Percentiles rank a stretch among this genome's conserved stretches.
These are phyloP conservation scores for Chlorella sorokiniana DNA, from an alignment of 139 green algal species.

Conservation along the genomic window DNA sequence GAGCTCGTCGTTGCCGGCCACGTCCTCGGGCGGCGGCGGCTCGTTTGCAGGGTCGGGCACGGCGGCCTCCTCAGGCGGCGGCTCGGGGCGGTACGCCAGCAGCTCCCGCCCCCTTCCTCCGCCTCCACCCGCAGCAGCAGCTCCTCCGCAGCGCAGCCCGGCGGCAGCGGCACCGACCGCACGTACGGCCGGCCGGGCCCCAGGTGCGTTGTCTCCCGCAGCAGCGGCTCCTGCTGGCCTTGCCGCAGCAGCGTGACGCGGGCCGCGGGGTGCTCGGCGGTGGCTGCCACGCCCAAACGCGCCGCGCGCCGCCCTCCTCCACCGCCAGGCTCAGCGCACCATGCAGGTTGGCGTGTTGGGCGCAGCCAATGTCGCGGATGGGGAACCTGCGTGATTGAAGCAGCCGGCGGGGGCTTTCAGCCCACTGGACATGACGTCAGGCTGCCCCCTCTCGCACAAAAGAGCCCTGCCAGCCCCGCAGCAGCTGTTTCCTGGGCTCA, in stretches of 20 bases:
- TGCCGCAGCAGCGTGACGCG: neutral
- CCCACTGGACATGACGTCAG: no score
- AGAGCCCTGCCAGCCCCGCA: no score
- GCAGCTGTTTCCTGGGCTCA: no score
- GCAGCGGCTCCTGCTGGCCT: neutral
- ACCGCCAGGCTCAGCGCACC: constrained; percentile 1
- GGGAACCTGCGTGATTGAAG: no score
- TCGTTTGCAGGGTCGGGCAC: constrained; percentile 2
- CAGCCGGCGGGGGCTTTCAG: no score
- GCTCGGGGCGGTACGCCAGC: constrained; percentile 3
- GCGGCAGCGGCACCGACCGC: neutral
- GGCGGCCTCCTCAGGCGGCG: neutral
- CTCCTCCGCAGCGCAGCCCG: constrained; percentile 4
- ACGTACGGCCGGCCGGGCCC: neutral
- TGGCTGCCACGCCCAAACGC: neutral
- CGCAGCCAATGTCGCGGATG: constrained; percentile 3
- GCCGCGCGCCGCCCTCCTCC: neutral
- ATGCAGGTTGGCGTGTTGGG: constrained; percentile 20
- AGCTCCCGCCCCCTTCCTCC: neutral
- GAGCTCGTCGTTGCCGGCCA: constrained; percentile 17
- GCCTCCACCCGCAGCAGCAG: neutral
- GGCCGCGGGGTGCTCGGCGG: neutral
- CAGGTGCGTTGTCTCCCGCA: neutral
- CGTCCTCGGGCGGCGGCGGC: constrained; percentile 3
- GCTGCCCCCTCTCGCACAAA: no score